A percentile compares a stretch with the other conserved stretches of the same genome.
These are phyloP conservation scores for Cordyceps militaris DNA, from an alignment of 2,329 filamentous ascomycete genomes.

Conservation along the genomic window DNA sequence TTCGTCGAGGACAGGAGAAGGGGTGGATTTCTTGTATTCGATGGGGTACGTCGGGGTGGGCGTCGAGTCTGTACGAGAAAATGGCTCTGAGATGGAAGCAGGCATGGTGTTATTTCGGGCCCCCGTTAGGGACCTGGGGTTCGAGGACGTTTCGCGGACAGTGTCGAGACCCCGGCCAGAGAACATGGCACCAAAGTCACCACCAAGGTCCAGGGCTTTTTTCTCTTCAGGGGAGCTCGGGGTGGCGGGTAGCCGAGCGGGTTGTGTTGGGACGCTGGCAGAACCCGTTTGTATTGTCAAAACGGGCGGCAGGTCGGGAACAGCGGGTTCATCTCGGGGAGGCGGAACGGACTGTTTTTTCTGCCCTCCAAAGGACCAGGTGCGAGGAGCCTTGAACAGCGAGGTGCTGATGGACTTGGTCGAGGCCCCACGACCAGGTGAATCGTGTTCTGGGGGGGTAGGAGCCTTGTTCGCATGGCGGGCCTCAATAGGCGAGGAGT, in stretches of 20 bases:
- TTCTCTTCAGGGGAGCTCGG: conserved; percentile 45
- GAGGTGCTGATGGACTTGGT: conserved; percentile 43
- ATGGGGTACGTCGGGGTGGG: conserved; percentile 36
- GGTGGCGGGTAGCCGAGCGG: conserved; percentile 38
- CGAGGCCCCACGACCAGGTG: conserved; percentile 10
- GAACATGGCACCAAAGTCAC: conserved; percentile 52
- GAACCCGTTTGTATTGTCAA: conserved; percentile 22
- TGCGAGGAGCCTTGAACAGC: conserved; percentile 50
- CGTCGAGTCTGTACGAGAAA: conserved; percentile 25
- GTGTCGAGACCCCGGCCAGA: conserved; percentile 43
- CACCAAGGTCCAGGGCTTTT: conserved; percentile 45
- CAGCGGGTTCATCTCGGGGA: conserved; percentile 21
- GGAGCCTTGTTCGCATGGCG: conserved; percentile 31
- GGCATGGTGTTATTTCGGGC: conserved; percentile 36
- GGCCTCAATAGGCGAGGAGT: conserved; percentile 21
- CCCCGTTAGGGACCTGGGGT: conserved; percentile 39
- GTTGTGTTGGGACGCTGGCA: conserved; percentile 1
- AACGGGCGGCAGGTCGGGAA: conserved; percentile 33
- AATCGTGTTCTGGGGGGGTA: conserved; percentile 27
- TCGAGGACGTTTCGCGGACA: conserved; percentile 32
- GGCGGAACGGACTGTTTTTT: conserved; percentile 38
- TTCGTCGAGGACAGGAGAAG: conserved; percentile 41
- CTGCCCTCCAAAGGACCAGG: conserved; percentile 52
- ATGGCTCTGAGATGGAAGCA: conserved; percentile 32
- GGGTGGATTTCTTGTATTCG: conserved; percentile 32